A percentile compares a stretch with the other conserved stretches of the same genome.
These are phyloP conservation scores for Herpotrichia juniperi DNA, from an alignment of 2,329 filamentous ascomycete genomes.

Conservation along the genomic window DNA sequence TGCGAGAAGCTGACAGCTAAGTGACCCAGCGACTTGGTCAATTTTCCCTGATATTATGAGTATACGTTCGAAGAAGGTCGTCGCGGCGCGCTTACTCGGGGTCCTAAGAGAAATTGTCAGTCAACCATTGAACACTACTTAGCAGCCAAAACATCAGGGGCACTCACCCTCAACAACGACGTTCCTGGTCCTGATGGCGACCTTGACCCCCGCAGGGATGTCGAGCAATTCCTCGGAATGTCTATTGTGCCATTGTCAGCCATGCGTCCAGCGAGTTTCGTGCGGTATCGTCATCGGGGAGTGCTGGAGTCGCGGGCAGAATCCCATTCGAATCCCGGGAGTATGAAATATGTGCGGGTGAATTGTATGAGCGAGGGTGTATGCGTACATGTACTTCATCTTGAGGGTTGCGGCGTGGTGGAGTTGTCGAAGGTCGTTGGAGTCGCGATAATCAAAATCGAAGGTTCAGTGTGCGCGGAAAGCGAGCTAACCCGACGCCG, in stretches of 20 bases:
- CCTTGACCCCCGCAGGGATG: constrained; percentile 97
- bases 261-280: constrained; percentile 19
- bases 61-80: constrained; percentile 11
- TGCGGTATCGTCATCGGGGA: neutral
- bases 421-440: constrained; percentile 39
- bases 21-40: constrained; percentile 95
- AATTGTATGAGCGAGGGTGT: constrained; percentile 10
- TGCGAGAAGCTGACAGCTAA: constrained; percentile 94
- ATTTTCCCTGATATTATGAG: constrained; percentile 71
- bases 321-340: neutral
- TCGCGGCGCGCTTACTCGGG: constrained; percentile 34
- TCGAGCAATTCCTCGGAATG: constrained; percentile 95
- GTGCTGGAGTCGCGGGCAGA: neutral
- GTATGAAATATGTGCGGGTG: neutral
- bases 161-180: constrained; percentile 97
- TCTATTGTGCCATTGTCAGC: constrained; percentile 47
- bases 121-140: constrained; percentile 20
- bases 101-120: constrained; percentile 30
- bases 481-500: constrained; percentile 14
- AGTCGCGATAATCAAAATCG: constrained; percentile 11
- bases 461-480: constrained; percentile 23
- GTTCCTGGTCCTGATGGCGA: constrained; percentile 94
- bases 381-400: constrained; percentile 89
- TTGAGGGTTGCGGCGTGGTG: constrained; percentile 60
- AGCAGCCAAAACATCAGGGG: constrained; percentile 45